Percentiles rank a stretch among this genome's conserved stretches.
These are phyloP conservation scores for Aspergillus ochraceoroseus DNA, from an alignment of 2,329 filamentous ascomycete genomes.

Conservation along the genomic window DNA sequence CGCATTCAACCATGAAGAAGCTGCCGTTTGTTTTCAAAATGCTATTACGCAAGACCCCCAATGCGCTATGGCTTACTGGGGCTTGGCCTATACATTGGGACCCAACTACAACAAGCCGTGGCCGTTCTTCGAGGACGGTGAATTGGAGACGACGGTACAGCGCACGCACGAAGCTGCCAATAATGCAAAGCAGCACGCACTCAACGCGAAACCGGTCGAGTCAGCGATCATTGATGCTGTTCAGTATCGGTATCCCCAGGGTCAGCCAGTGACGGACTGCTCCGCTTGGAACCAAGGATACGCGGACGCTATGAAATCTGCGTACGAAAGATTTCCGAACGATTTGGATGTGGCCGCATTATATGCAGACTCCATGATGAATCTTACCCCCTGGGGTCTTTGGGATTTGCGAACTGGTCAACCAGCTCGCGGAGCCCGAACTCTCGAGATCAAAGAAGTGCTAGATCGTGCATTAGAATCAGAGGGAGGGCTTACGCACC, in stretches of 20 bases:
- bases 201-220: conserved; percentile 50
- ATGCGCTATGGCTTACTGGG: conserved; percentile 42
- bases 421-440: conserved; percentile 52
- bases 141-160: conserved; percentile 50
- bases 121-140: conserved; percentile 61
- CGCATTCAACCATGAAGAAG: conserved; percentile 41
- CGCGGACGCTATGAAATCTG: conserved; percentile 56
- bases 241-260: conserved; percentile 55
- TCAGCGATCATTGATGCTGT: conserved; percentile 61
- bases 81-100: conserved; percentile 59
- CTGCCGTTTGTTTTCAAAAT: conserved; percentile 35
- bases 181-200: conserved; percentile 42
- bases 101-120: conserved; percentile 79
- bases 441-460: conserved; percentile 54
- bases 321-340: conserved; percentile 50
- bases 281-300: conserved; percentile 56
- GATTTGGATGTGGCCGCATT: conserved; percentile 61
- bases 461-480: conserved; percentile 56
- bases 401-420: conserved; percentile 59
- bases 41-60: conserved; percentile 32
- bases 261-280: conserved; percentile 48
- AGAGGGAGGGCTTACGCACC: conserved; percentile 53
- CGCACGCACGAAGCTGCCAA: conserved; percentile 46
- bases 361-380: conserved; percentile 63
- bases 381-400: conserved; percentile 60